Conservation (phyloP, 352 stramenopile genomes). For the Bremia lactucae region DNA sequence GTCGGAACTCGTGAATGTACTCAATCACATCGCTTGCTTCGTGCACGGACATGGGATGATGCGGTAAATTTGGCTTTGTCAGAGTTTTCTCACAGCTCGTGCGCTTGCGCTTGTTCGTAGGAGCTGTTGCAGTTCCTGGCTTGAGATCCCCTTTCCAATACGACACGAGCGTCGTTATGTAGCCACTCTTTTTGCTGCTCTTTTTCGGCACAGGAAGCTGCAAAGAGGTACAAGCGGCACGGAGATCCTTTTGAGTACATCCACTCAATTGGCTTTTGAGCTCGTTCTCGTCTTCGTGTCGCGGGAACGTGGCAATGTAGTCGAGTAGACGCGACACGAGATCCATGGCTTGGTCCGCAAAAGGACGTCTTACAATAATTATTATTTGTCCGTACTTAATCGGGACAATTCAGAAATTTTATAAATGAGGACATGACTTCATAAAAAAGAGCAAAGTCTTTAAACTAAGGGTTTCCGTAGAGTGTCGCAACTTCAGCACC, state of each 20-base stretch:
- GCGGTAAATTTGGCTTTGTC: slow-evolving; percentile 1
- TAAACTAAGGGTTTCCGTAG: too few species aligned
- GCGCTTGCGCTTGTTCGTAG: not conserved
- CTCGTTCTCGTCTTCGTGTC: slow-evolving; percentile 2
- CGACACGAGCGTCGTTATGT: slow-evolving; percentile 4
- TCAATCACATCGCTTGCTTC: slow-evolving; percentile 4
- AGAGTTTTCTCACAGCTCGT: too few species aligned
- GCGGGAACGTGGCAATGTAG: slow-evolving; percentile 10
- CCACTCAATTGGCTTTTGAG: slow-evolving; percentile 10
- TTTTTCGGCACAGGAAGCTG: slow-evolving; percentile 1
- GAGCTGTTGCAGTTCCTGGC: not conserved
- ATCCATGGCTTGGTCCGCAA: slow-evolving; percentile 7
- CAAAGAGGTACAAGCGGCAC: slow-evolving; percentile 6
- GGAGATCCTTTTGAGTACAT: slow-evolving; percentile 10
- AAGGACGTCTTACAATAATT: slow-evolving; percentile 1
- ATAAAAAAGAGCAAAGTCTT: too few species aligned
- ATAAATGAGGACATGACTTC: not conserved
- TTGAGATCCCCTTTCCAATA: slow-evolving; percentile 9
- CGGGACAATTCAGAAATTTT: not conserved
- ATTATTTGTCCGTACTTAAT: not conserved
- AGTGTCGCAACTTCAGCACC: too few species aligned
- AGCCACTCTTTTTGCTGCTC: slow-evolving; percentile 11
- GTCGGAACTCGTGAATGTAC: slow-evolving; percentile 11
- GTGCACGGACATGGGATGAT: slow-evolving; percentile 5
- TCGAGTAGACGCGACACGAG: slow-evolving; percentile 7